Evolutionary conservation across 352 stramenopile genomes (phyloP), one percentile per base, ranked within the genome.

Genomic region (Pythium myriotylum): DNA sequence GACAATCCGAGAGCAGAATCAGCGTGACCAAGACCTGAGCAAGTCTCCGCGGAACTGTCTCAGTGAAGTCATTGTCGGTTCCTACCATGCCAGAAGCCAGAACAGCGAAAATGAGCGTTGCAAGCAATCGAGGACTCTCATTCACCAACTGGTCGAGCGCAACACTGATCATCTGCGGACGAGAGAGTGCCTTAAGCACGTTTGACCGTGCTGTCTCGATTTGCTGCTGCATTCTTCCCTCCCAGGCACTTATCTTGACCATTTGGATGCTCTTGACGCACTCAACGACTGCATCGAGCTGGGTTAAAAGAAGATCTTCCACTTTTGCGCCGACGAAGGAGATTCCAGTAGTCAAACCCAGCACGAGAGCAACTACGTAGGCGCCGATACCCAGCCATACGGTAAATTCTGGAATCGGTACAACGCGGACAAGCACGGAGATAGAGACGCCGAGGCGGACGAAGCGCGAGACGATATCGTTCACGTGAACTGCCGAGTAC

Each of bases 231-330:
- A 65, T 54, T 26, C 58, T 53, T 17, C 46, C 48, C 20, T 65
- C 57, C 57, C 48, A 65, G 14, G 37, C 57, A 17, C 52, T 65
- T 4, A 65, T 13, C 49, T 65, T 65, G 23, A 54, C 26, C 26
- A 41, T 58, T 22, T 52, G 35, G 20, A 64, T 64, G 22, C 47
- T 43, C 27, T 33, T 41, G 48, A 64, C 5, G 29, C 48, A 48
- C 10, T 65, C 57, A 35, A 54, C n/a, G 23, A 63, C 14, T 4
- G 54, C 17, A 16, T 61, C 52, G 9, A 61, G 27, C 13, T 24
- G 26, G 19, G 19, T 49, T 10, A 35, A 19, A 13, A 10, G 8
- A 23, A 39, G 51, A 4, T 9, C 26, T n/a, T 13, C 8, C 29
- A 22, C 27, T 19, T 19, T 2, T 13, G 45, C 17, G 8, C 29